phyloP scores from a whole-genome alignment of 495 filamentous ascomycete genomes.

The Penicillium parvum region DNA sequence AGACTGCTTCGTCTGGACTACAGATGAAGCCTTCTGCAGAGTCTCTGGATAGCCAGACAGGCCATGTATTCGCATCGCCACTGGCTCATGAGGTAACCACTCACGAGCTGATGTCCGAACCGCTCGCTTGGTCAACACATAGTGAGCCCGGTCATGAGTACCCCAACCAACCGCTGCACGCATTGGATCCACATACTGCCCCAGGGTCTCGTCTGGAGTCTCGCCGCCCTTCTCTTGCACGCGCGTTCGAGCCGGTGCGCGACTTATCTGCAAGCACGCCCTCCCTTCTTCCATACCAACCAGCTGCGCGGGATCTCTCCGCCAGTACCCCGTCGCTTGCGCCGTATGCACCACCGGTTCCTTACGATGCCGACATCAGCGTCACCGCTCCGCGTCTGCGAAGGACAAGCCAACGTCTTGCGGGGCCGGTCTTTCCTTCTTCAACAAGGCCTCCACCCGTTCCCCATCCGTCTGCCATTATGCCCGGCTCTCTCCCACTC shows the following conservation, averaged over 20 bases:
- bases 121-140: slow-evolving; percentile 30
- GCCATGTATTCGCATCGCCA: slow-evolving; percentile 30
- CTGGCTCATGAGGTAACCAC: slow-evolving; percentile 23
- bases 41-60: slow-evolving; percentile 26
- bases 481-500: slow-evolving; percentile 33
- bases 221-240: slow-evolving; percentile 23
- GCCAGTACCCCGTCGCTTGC: slow-evolving; percentile 15
- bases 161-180: slow-evolving; percentile 13
- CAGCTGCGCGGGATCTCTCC: slow-evolving; percentile 10
- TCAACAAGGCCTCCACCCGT: slow-evolving; percentile 3
- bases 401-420: slow-evolving; percentile 1
- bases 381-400: slow-evolving; percentile 16
- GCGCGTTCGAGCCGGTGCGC: slow-evolving; percentile 10
- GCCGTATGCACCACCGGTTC: slow-evolving; percentile 22
- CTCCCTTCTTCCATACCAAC: slow-evolving; percentile 17
- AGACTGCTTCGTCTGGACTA: slow-evolving; percentile 15
- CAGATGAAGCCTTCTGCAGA: slow-evolving; percentile 35
- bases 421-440: neutral
- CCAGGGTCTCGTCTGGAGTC: slow-evolving; percentile 23
- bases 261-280: slow-evolving; percentile 32
- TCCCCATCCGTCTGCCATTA: slow-evolving; percentile 38
- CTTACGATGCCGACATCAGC: slow-evolving; percentile 30
- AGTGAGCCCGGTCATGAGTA: slow-evolving; percentile 33
- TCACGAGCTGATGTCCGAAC: slow-evolving; percentile 27
- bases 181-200: slow-evolving; percentile 22